Percentiles rank a stretch among this genome's conserved stretches.
These are phyloP conservation scores for Cutaneotrichosporon sp. DNA, from an alignment of 1,284 basidiomycete species.

Conservation along the genomic window DNA sequence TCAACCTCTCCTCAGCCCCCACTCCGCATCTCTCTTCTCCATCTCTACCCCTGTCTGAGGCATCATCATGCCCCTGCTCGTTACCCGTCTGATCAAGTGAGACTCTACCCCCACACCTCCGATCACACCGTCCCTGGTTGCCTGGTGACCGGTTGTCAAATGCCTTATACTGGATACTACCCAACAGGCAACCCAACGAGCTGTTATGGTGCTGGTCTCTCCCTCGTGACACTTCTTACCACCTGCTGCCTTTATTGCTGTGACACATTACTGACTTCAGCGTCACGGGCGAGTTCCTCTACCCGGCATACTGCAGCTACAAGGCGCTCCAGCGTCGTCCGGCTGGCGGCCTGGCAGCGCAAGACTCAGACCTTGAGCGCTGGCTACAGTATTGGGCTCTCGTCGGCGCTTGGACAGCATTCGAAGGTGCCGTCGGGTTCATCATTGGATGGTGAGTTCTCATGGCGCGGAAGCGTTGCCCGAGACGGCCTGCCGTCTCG, in stretches of 20 bases:
- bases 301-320: slow-evolving; percentile 50
- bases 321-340: slow-evolving; percentile 57
- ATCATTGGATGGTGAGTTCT: slow-evolving; percentile 62
- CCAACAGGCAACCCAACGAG: too few species aligned
- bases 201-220: too few species aligned
- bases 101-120: not conserved
- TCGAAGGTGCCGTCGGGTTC: slow-evolving; percentile 66
- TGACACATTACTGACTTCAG: slow-evolving; percentile 30
- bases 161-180: too few species aligned
- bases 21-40: too few species aligned
- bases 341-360: slow-evolving; percentile 56
- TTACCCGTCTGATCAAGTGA: slow-evolving; percentile 14
- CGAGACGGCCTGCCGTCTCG: too few species aligned
- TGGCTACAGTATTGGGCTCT: slow-evolving; percentile 56
- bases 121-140: not conserved
- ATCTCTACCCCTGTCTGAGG: too few species aligned
- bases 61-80: slow-evolving; percentile 12
- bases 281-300: slow-evolving; percentile 44
- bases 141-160: too few species aligned
- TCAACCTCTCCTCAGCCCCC: too few species aligned
- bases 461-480: not conserved
- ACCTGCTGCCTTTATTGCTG: too few species aligned
- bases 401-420: slow-evolving; percentile 59
- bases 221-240: too few species aligned
- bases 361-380: slow-evolving; percentile 51